Conservation (phyloP, 1,284 basidiomycete species). For the Malassezia japonica region DNA sequence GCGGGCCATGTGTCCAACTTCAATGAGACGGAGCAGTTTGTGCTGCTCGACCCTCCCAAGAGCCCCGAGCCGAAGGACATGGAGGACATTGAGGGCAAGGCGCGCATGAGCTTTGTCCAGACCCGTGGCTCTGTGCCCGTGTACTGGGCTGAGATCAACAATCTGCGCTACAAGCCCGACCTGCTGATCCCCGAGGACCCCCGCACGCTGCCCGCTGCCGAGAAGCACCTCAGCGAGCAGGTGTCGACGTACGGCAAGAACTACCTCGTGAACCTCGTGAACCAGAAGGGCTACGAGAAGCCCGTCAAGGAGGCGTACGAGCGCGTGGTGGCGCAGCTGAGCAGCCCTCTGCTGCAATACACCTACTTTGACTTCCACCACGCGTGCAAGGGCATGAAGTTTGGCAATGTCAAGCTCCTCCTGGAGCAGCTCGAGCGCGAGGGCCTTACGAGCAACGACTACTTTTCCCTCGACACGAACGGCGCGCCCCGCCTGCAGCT, state of each 20-base stretch:
- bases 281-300: conserved; percentile 86
- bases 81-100: conserved; percentile 54
- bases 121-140: conserved; percentile 86
- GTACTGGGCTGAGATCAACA: conserved; percentile 96
- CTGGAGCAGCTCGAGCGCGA: conserved; percentile 64
- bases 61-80: conserved; percentile 40
- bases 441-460: conserved; percentile 56
- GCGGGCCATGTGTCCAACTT: conserved; percentile 52
- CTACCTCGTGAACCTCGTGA: conserved; percentile 81
- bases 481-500: conserved; percentile 21
- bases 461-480: conserved; percentile 22
- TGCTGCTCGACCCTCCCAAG: conserved; percentile 49
- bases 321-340: conserved; percentile 57
- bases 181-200: conserved; percentile 87
- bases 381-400: conserved; percentile 90
- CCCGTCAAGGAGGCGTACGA: conserved; percentile 96
- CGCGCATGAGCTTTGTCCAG: conserved; percentile 65
- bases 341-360: conserved; percentile 66
- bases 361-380: conserved; percentile 97
- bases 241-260: conserved; percentile 69
- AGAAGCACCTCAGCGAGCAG: conserved; percentile 67
- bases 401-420: conserved; percentile 78
- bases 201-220: conserved; percentile 65
- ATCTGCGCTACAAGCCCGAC: conserved; percentile 90
- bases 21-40: conserved; percentile 55